Conservation (phyloP, 257 asterid species). For the Capsicum chinense region DNA sequence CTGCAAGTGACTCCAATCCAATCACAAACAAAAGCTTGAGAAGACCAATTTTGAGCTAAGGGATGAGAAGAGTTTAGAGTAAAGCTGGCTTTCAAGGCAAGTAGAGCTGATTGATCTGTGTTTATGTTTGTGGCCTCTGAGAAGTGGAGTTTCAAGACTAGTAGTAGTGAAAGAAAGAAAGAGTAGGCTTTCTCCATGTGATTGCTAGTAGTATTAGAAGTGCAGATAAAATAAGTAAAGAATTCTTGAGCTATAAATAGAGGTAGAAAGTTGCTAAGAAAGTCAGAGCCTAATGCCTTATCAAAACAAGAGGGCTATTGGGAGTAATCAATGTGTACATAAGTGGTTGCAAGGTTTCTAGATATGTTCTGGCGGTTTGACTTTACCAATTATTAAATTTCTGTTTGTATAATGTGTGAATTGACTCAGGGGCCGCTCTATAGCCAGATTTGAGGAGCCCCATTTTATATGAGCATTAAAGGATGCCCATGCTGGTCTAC, state of each 20-base stretch:
- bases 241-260: not conserved
- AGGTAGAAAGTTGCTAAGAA: not conserved
- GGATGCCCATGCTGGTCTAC: not conserved
- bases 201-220: not conserved
- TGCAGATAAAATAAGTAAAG: not conserved
- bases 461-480: not conserved
- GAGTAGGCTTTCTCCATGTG: not conserved
- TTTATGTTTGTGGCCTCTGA: not conserved
- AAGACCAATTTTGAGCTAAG: conserved; percentile 22
- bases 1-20: conserved; percentile 32
- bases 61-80: conserved; percentile 13
- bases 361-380: not conserved
- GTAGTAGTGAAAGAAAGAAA: not conserved
- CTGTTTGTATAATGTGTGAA: not conserved
- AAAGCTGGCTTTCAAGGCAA: not conserved
- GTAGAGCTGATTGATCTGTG: conserved; percentile 4
- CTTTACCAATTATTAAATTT: not conserved
- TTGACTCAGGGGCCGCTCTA: no score
- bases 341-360: not conserved
- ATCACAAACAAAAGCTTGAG: conserved; percentile 10
- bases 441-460: not conserved
- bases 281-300: not conserved
- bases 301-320: not conserved
- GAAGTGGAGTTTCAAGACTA: not conserved
- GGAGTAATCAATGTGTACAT: not conserved